phyloP scores from a whole-genome alignment of 805 yeast genomes.

The Candida ovalis region DNA sequence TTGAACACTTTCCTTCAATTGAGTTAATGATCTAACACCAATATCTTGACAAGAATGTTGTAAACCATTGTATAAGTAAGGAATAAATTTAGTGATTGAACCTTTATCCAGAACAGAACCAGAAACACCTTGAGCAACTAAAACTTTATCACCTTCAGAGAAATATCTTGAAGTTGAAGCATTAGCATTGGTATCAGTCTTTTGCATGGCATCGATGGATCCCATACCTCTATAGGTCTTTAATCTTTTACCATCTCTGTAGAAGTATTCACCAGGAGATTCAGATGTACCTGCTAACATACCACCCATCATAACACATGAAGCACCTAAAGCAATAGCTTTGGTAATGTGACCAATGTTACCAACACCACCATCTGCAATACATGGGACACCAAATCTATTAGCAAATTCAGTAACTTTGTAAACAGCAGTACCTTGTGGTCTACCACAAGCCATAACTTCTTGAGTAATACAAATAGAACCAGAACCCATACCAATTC shows the following conservation, averaged over 20 bases:
- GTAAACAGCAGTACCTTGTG: conserved; percentile 98
- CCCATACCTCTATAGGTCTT: conserved; percentile 99
- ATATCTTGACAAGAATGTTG: conserved; percentile 99
- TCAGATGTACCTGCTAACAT: conserved; percentile 97
- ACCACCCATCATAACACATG: conserved; percentile 99
- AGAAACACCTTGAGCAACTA: conserved; percentile 98
- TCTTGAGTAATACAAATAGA: conserved; percentile 99
- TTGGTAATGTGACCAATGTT: conserved; percentile 98
- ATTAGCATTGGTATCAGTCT: conserved; percentile 80
- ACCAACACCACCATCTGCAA: conserved; percentile 99
- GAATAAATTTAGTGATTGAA: conserved; percentile 87
- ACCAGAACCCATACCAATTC: conserved; percentile 99
- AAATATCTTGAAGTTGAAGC: conserved; percentile 98
- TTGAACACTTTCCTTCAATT: conserved; percentile 61
- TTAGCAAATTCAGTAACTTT: conserved; percentile 91
- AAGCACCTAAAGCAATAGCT: conserved; percentile 95
- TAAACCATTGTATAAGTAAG: conserved; percentile 90
- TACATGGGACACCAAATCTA: conserved; percentile 96
- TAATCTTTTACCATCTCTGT: conserved; percentile 96
- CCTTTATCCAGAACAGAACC: conserved; percentile 98
- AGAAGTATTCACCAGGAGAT: conserved; percentile 97
- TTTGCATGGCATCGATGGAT: conserved; percentile 97
- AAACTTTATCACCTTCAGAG: conserved; percentile 90
- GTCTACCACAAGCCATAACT: conserved; percentile 99
- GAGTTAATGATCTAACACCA: conserved; percentile 69